These are phyloP conservation scores for Dictyophora rubrovolvata DNA, from an alignment of 768 basidiomycete genomes.

Conservation along the genomic window DNA sequence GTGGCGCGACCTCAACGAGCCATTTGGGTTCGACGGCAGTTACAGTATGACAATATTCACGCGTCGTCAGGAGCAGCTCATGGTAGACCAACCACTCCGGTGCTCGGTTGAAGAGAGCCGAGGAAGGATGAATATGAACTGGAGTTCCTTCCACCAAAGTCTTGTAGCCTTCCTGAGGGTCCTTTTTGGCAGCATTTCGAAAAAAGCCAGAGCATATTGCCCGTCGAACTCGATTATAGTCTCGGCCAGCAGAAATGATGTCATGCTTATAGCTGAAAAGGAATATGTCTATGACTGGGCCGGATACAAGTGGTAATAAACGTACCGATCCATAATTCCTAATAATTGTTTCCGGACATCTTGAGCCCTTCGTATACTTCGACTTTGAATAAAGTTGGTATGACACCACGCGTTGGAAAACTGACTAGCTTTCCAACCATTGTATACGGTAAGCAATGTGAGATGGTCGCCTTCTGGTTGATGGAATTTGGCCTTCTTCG, in stretches of 20 bases:
- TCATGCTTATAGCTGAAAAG: conserved; percentile 85
- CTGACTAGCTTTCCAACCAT: conserved; percentile 94
- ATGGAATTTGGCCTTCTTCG: conserved; percentile 99
- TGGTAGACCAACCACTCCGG: conserved; percentile 97
- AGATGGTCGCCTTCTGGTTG: conserved; percentile 97
- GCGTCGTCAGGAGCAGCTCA: conserved; percentile 91
- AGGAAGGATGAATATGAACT: conserved; percentile 96
- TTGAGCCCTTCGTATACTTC: conserved; percentile 94
- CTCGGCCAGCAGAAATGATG: conserved; percentile 81
- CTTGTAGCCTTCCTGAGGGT: conserved; percentile 97
- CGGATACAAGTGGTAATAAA: conserved; percentile 10
- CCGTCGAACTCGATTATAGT: conserved; percentile 86
- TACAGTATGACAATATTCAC: conserved; percentile 88
- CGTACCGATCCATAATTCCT: conserved; percentile 96
- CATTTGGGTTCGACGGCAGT: conserved; percentile 97
- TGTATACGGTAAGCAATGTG: conserved; percentile 89
- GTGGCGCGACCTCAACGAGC: conserved; percentile 65
- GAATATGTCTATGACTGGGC: conserved; percentile 2
- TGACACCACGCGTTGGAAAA: conserved; percentile 99
- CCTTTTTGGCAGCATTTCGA: conserved; percentile 97
- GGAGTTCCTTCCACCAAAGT: conserved; percentile 97
- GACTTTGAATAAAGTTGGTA: conserved; percentile 96
- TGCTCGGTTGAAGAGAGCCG: conserved; percentile 90
- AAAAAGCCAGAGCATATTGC: conserved; percentile 98
- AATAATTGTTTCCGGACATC: conserved; percentile 96